phyloP scores from a whole-genome alignment of 176 grass and related monocot genomes.

The Oryza nivara region DNA sequence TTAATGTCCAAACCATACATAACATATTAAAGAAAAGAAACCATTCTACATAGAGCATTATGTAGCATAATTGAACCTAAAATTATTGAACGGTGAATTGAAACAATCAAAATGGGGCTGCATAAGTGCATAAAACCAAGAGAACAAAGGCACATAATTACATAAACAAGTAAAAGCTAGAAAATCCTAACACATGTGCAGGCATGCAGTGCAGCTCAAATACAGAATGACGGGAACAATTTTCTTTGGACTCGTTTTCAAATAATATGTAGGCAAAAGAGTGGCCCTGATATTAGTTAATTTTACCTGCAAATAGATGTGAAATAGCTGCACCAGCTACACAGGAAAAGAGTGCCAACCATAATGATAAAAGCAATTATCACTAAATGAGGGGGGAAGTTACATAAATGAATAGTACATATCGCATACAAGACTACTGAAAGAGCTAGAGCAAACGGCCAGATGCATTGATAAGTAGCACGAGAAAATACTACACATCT shows the following conservation, averaged over 20 bases:
- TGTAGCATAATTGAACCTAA: slow-evolving; percentile 1
- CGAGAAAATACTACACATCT: slow-evolving; percentile 7
- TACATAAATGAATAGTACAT: slow-evolving; percentile 3
- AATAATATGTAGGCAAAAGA: neutral
- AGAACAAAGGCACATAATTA: neutral
- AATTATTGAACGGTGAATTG: slow-evolving; percentile 5
- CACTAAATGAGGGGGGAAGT: neutral
- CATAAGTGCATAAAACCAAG: neutral
- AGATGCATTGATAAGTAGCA: neutral
- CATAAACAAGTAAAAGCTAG: slow-evolving; percentile 11
- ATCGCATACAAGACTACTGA: slow-evolving; percentile 25
- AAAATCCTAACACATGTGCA: neutral
- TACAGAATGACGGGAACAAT: neutral
- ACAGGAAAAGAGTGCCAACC: neutral
- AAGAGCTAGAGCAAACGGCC: slow-evolving; percentile 21
- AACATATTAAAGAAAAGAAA: slow-evolving; percentile 14
- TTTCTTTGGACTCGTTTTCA: neutral
- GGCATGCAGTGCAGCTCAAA: neutral
- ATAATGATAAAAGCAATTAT: slow-evolving; percentile 6
- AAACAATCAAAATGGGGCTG: slow-evolving; percentile 9
- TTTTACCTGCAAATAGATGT: neutral
- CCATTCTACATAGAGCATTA: neutral
- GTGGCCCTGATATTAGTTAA: neutral
- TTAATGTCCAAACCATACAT: neutral
- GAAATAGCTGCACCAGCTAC: slow-evolving; percentile 28